Evolutionary conservation across 2,329 filamentous ascomycete genomes (phyloP).

Genomic region (Biscogniauxia mediterranea): DNA sequence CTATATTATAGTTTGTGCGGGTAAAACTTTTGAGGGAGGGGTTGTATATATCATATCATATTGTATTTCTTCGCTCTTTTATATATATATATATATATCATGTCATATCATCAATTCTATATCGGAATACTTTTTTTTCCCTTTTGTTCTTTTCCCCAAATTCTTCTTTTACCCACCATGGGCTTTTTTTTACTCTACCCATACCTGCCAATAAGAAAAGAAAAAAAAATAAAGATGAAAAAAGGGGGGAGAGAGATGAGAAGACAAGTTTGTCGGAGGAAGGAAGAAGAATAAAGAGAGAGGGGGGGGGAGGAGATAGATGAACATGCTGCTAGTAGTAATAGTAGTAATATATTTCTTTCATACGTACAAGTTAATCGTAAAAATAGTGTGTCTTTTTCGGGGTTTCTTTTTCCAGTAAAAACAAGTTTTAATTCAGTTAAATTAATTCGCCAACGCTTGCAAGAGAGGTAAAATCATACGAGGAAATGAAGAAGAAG

Average conservation of each 20-base stretch:
- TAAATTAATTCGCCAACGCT: neutral
- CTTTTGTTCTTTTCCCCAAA: neutral
- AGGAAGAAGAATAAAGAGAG: neutral
- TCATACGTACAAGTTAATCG: neutral
- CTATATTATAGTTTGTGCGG: conserved; percentile 8
- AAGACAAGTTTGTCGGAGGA: neutral
- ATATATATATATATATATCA: neutral
- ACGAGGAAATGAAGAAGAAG: neutral
- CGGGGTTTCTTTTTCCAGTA: too few species aligned
- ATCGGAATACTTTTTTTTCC: neutral
- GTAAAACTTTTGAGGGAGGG: conserved; percentile 4
- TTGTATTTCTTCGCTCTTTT: neutral
- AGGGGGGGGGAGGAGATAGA: neutral
- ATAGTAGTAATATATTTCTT: neutral
- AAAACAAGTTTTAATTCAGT: neutral
- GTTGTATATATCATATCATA: neutral
- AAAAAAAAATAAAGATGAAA: neutral
- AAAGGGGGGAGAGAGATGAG: neutral
- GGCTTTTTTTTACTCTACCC: too few species aligned
- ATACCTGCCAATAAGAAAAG: neutral
- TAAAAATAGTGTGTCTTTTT: neutral
- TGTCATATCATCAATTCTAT: neutral
- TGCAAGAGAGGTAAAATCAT: neutral
- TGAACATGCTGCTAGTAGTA: too few species aligned
- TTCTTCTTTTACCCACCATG: too few species aligned